Base-by-base conservation (phyloP, 495 filamentous ascomycete genomes). In the Cercophora sp. region DNA sequence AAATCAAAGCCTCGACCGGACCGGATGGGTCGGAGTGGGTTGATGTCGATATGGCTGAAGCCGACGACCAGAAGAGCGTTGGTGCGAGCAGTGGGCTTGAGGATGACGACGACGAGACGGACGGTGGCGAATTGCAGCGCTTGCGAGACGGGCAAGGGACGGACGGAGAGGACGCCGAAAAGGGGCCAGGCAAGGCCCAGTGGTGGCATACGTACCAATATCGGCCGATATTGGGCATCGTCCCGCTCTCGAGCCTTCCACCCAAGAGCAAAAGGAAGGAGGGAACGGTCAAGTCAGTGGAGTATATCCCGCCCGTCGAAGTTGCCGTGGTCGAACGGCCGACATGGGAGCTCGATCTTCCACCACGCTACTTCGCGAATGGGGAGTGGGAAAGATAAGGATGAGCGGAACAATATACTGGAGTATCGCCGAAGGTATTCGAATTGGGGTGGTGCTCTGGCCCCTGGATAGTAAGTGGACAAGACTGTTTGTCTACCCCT, bases 131-230 rank as follows among this genome's bases (percentile, higher is more conserved):
- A 49, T 63, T 72, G 31, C 64, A 70, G 40, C 63, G 63, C 26
- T 52, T 70, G 41, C 60, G 70, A 51, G 65, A 66, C 13, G 60
- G 40, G 11, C 57, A 67, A 20, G 55, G 51, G 47, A 24, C 15
- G 35, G 39, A 49, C 19, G 53, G 44, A 29, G 51, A 54, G 1
- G 51, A 44, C 11, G 49, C 35, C 37, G 49, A 44, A 20, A 65
- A 60, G 52, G 65, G 61, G 53, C 41, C 25, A 42, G 46, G 44
- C 13, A 50, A 60, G 49, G 57, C 66, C 25, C 69, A 73, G 18
- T 85, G 78, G 59, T 97, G 90, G 91, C 80, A 79, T 56, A 92
- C 90, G 8, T 89, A 86, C 69, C 91, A 93, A 63, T 99, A 96
- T 65, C 77, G 90, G 51, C 87, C 91, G 8, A 89, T 99, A 53